A percentile compares a stretch with the other conserved stretches of the same genome.
These are phyloP conservation scores for Arachis stenosperma DNA, from an alignment of 306 rosid genomes.

Conservation along the genomic window DNA sequence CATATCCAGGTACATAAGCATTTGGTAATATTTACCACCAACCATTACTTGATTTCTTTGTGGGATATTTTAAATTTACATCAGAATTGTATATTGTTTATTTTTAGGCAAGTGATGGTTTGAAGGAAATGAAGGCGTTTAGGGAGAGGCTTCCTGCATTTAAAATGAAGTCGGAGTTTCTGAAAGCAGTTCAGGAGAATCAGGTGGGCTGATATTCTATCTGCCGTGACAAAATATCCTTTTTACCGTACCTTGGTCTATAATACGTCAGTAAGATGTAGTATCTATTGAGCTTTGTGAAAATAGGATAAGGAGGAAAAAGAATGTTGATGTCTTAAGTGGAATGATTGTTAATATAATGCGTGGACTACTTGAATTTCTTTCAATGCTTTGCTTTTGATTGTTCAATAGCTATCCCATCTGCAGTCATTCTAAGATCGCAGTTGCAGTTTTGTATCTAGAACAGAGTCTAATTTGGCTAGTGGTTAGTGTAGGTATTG, in stretches of 20 bases:
- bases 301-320: constrained; percentile 24
- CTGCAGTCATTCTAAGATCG: constrained; percentile 21
- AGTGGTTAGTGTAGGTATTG: constrained; percentile 64
- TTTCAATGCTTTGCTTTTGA: constrained; percentile 10
- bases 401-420: constrained; percentile 17
- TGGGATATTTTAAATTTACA: constrained; percentile 30
- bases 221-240: not conserved
- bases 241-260: constrained; percentile 2
- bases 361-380: constrained; percentile 30
- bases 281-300: constrained; percentile 25
- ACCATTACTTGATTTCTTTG: constrained; percentile 25
- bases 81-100: constrained; percentile 30
- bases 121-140: constrained; percentile 70
- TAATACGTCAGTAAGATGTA: constrained; percentile 15
- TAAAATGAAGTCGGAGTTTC: constrained; percentile 77
- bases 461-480: constrained; percentile 37
- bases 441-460: constrained; percentile 10
- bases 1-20: constrained; percentile 57
- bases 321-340: constrained; percentile 19
- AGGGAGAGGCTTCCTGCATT: constrained; percentile 89
- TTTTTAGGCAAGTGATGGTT: constrained; percentile 61
- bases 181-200: constrained; percentile 76
- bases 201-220: constrained; percentile 63
- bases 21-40: constrained; percentile 30
- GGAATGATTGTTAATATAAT: constrained; percentile 29